Conservation (phyloP, 164 flowering plant genomes). For the Macadamia integrifolia region DNA sequence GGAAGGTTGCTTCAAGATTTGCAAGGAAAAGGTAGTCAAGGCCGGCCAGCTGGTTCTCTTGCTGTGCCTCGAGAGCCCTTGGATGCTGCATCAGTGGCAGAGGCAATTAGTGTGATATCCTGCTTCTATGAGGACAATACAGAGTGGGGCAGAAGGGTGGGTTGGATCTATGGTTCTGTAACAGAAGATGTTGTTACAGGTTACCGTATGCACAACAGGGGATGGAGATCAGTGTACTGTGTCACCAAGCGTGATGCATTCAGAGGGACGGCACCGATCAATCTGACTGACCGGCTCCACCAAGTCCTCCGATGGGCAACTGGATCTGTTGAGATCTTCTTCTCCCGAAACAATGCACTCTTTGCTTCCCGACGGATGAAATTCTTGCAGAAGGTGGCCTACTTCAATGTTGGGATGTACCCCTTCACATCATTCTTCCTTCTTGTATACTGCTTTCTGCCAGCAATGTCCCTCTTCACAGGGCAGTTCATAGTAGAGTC, state of each 20-base stretch:
- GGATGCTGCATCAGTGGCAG: slow-evolving; percentile 82
- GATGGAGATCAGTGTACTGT: slow-evolving; percentile 92
- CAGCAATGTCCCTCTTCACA: slow-evolving; percentile 78
- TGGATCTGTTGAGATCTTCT: slow-evolving; percentile 93
- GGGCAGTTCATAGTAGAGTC: slow-evolving; percentile 87
- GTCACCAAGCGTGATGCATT: slow-evolving; percentile 88
- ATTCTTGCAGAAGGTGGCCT: slow-evolving; percentile 75
- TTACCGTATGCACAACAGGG: slow-evolving; percentile 91
- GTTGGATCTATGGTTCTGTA: slow-evolving; percentile 95
- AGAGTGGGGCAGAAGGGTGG: slow-evolving; percentile 89
- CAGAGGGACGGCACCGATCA: slow-evolving; percentile 93
- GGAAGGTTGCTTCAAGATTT: slow-evolving; percentile 71
- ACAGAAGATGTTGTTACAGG: slow-evolving; percentile 98
- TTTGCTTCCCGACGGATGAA: slow-evolving; percentile 70
- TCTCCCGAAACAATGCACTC: slow-evolving; percentile 81
- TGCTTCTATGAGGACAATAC: slow-evolving; percentile 89
- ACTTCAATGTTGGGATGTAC: slow-evolving; percentile 79
- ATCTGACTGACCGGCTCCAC: slow-evolving; percentile 79
- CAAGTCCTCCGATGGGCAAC: slow-evolving; percentile 98
- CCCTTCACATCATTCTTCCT: slow-evolving; percentile 87
- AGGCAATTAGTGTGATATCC: slow-evolving; percentile 75
- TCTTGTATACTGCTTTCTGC: slow-evolving; percentile 72
- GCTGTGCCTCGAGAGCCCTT: slow-evolving; percentile 80
- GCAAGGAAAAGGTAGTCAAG: slow-evolving; percentile 43
- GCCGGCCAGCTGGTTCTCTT: slow-evolving; percentile 79